Base-by-base conservation (phyloP, 257 asterid species). In the Ehretia macrophylla region DNA sequence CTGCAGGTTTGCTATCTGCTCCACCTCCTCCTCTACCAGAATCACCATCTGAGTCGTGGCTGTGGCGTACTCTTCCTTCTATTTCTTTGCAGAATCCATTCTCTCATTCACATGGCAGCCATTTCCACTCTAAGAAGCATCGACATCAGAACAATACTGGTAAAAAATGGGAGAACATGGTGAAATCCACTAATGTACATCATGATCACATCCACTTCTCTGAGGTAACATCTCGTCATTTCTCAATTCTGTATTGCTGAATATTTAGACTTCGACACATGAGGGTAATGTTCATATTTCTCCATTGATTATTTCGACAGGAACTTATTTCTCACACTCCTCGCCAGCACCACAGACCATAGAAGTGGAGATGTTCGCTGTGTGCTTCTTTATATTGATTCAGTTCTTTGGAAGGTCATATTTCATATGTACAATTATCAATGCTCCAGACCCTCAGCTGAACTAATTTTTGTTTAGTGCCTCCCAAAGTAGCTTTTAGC, bases 21-120 rank as follows among this genome's bases (percentile, higher is more conserved):
- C 52, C 75, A 37, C 82, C 83, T 32, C 98, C 96, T 18, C 96
- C 99, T n/a, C 70, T 93, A 54, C 99, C 97, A 49, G 89, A 85
- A 67, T 89, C 97, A 17, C 99, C 99, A 4, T 83, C 97, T 0
- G 97, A 93, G 70, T 85, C 97, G 59, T 93, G 99, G 99, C 95
- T 93, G 8, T 86, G 97, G 97, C 77, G 73, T 23, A 69, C 83
- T 3, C 35, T 27, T 27, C 6, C 35, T 27, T 27, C 35, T 27
- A 77, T 81, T 50, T 54, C 82, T 38, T 22, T 86, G 70, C 80
- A 81, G 35, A 82, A 81, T 58, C 86, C 87, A 1, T 80, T 88
- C 70, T 78, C 82, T 1, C 81, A 80, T 50, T 27, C 35, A 27
- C 35, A 3, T 1, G 35, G 35, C 35, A 80, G 81, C 74, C 77